Evolutionary conservation across 1,284 basidiomycete species (phyloP), one percentile per base, ranked within the genome.

Genomic region (Meira nashicola): DNA sequence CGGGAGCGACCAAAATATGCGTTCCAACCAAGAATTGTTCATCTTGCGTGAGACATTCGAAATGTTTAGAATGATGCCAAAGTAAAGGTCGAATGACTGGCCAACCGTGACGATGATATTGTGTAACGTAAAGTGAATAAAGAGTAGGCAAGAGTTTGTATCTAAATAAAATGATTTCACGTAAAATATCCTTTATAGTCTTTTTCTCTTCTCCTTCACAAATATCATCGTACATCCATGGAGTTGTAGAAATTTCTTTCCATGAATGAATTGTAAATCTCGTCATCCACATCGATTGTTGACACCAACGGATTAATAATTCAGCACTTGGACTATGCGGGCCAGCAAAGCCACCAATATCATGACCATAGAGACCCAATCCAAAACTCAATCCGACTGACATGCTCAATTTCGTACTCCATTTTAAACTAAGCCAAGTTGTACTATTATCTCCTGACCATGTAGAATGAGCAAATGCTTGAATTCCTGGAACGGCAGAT

Each of bases 361-460:
- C 65, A 47, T 66, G 65, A 5, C 59, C 65, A 38, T 67, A 66
- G 4, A 66, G 47, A 4, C 65, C 65, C 19, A 46, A 39, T 4
- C 64, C 64, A 38, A 66, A 66, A 14, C 41, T 48, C 23, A 66
- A 38, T 14, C 64, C 64, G 25, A 57, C 28, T n/a, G 39, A 46
- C 38, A 66, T 25, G 11, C 58, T 66, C 53, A 66, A 37, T 33
- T 58, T 59, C 14, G 60, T 66, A 33, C 64, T 66, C 37, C 51
- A 63, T 25, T 59, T 59, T 11, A 66, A 39, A 23, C 64, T 53
- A 15, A 57, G 44, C 64, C 64, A 66, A 19, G 64, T 57, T 12
- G 64, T 66, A 50, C 57, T 54, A 44, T 66, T 66, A 64, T 66
- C 64, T 37, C 64, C 64, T 33, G 12, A n/a, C 64, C 64, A 66